These are phyloP conservation scores for Hypoxylon sp. DNA, from an alignment of 2,329 filamentous ascomycete genomes.

Conservation along the genomic window DNA sequence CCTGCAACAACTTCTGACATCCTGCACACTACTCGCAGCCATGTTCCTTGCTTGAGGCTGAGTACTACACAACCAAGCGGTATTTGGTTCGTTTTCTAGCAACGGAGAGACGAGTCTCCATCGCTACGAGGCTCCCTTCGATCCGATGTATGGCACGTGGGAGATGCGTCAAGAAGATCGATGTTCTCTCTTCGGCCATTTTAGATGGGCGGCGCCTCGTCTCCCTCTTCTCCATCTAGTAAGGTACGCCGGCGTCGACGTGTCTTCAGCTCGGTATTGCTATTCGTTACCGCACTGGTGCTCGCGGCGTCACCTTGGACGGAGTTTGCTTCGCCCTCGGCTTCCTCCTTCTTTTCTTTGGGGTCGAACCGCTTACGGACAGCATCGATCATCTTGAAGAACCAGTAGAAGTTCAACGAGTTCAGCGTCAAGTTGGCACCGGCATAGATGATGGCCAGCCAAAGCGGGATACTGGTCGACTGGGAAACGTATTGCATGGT, in stretches of 20 bases:
- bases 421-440: constrained; percentile 76
- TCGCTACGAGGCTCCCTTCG: neutral
- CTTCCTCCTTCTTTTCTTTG: constrained; percentile 41
- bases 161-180: neutral
- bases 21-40: neutral
- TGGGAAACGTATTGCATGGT: constrained; percentile 60
- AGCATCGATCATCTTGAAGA: constrained; percentile 83
- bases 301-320: constrained; percentile 37
- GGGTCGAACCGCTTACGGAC: constrained; percentile 78
- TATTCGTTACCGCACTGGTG: constrained; percentile 43
- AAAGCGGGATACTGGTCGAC: constrained; percentile 66
- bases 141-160: neutral
- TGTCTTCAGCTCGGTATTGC: constrained; percentile 27
- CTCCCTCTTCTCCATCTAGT: constrained; percentile 45
- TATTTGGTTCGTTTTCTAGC: neutral
- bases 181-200: neutral
- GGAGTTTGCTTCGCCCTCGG: constrained; percentile 32
- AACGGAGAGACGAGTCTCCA: neutral
- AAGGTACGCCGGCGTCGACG: constrained; percentile 42
- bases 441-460: constrained; percentile 74
- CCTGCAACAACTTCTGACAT: neutral
- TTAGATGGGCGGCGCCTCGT: constrained; percentile 45
- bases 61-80: neutral
- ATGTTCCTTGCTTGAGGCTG: neutral
- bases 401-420: constrained; percentile 84